Conservation (phyloP, 2,329 filamentous ascomycete species). For the Aspergillus texensis region DNA sequence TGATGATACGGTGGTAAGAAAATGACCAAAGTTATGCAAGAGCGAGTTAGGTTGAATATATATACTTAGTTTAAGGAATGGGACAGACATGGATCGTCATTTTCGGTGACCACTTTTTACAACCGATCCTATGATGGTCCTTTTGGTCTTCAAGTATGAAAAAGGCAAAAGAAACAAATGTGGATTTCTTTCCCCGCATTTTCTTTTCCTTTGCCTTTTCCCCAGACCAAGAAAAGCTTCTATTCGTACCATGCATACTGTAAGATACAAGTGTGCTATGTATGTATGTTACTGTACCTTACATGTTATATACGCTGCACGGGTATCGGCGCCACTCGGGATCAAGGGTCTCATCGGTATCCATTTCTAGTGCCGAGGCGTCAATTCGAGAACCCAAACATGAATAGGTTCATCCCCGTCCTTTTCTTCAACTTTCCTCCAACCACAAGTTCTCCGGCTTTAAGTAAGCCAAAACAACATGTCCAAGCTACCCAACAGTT, state of each 20-base stretch:
- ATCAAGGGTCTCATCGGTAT: neutral
- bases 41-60: neutral
- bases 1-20: constrained; percentile 6
- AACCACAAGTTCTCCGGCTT: neutral
- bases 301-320: neutral
- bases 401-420: neutral
- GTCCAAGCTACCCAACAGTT: constrained; percentile 71
- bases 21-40: neutral
- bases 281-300: neutral
- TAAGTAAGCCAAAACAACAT: constrained; percentile 47
- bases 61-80: neutral
- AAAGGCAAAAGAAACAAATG: neutral
- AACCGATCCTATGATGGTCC: constrained; percentile 1
- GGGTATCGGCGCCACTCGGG: neutral
- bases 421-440: neutral
- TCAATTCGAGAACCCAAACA: neutral
- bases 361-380: constrained; percentile 7
- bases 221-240: constrained; percentile 12
- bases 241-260: neutral
- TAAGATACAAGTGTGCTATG: neutral
- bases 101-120: constrained; percentile 6
- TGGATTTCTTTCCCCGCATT: constrained; percentile 11
- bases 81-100: neutral
- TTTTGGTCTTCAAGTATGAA: neutral
- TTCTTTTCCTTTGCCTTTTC: neutral